Evolutionary conservation across 768 basidiomycete species (phyloP).

Genomic region (Mycena polygramma): DNA sequence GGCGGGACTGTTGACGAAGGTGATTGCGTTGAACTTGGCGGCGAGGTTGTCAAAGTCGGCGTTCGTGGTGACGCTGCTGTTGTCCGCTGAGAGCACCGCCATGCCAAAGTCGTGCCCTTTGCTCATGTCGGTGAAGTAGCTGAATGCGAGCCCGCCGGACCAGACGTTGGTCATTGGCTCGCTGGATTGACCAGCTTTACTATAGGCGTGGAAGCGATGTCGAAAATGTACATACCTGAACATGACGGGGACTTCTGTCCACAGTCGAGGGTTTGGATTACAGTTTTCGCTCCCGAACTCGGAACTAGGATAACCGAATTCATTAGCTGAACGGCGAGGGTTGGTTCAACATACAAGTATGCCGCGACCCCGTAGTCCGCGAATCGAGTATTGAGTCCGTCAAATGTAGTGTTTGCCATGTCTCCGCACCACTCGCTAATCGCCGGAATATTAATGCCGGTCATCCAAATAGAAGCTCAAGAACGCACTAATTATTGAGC

Average conservation of each 20-base stretch:
- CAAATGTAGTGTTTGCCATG: constrained; percentile 69
- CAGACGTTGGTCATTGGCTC: constrained; percentile 81
- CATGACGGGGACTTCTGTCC: constrained; percentile 84
- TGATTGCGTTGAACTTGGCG: constrained; percentile 67
- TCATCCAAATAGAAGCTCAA: neutral
- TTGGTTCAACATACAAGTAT: constrained; percentile 85
- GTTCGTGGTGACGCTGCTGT: constrained; percentile 72
- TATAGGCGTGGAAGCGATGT: neutral
- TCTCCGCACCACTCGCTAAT: constrained; percentile 87
- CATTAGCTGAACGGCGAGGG: neutral
- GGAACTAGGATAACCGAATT: constrained; percentile 13
- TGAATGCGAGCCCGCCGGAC: constrained; percentile 92
- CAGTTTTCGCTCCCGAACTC: constrained; percentile 46
- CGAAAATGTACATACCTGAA: constrained; percentile 43
- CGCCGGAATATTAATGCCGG: constrained; percentile 14
- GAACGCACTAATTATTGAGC: constrained; percentile 85
- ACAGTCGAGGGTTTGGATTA: constrained; percentile 64
- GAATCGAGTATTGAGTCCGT: constrained; percentile 65
- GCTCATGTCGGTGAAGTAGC: constrained; percentile 87
- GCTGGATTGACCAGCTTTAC: constrained; percentile 51
- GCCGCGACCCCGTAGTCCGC: constrained; percentile 81
- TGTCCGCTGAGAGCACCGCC: constrained; percentile 79
- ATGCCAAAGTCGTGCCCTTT: constrained; percentile 88
- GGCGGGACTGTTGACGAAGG: constrained; percentile 68
- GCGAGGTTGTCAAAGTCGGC: constrained; percentile 78